A percentile compares a stretch with the other conserved stretches of the same genome.
Evolutionary conservation across 163 green algal species (phyloP).

Genomic region (Trebouxia gelatinosa): DNA sequence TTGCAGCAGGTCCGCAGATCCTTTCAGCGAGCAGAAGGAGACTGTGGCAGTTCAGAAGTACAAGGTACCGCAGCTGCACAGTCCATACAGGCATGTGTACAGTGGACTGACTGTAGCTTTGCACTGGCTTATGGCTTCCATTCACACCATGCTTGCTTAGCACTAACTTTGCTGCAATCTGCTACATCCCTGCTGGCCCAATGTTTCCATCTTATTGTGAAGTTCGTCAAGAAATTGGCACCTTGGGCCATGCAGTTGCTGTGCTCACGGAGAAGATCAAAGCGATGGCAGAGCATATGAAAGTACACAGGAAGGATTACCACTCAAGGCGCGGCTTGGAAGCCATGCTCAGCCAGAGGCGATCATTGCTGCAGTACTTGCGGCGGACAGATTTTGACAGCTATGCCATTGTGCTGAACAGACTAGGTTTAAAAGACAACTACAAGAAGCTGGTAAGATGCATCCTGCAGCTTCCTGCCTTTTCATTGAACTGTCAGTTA

Average conservation of each 20-base stretch:
- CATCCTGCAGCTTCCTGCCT: too few relatives aligned
- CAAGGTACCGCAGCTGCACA: conserved; percentile 26
- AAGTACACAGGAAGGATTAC: conserved; percentile 38
- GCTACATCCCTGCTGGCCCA: background rate
- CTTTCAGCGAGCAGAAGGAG: conserved; percentile 34
- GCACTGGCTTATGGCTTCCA: background rate
- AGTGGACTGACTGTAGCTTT: background rate
- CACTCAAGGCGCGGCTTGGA: conserved; percentile 51
- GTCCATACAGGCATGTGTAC: background rate
- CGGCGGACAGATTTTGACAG: conserved; percentile 66
- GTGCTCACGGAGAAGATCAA: conserved; percentile 36
- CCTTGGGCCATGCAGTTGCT: conserved; percentile 26
- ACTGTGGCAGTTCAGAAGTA: conserved; percentile 42
- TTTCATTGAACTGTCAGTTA: too few relatives aligned
- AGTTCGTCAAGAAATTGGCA: background rate
- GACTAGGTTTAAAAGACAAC: conserved; percentile 74
- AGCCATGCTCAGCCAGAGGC: conserved; percentile 65
- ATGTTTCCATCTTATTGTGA: background rate
- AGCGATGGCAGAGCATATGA: conserved; percentile 42
- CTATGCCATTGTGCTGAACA: conserved; percentile 64
- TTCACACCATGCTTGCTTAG: background rate
- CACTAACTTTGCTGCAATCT: background rate
- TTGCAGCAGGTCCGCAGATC: conserved; percentile 6
- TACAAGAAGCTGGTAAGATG: conserved; percentile 52
- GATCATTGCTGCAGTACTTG: conserved; percentile 74